phyloP scores from a whole-genome alignment of 2,329 filamentous ascomycete species.

The Neoarthrinium moseri region DNA sequence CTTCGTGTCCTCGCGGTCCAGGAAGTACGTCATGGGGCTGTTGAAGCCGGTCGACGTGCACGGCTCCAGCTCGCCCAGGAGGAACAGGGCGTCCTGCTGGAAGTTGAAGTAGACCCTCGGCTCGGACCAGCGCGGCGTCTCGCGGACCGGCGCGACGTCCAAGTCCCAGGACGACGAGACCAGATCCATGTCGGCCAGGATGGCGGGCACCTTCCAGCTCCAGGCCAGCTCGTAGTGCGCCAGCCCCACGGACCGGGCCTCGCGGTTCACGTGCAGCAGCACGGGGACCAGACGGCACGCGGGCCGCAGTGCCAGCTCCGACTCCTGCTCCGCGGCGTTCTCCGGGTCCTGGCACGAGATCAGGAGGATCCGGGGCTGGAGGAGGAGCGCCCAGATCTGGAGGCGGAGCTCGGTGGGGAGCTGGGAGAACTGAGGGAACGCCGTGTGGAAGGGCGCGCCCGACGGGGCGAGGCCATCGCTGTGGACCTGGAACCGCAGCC shows the following conservation, averaged over 20 bases:
- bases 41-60: conserved; percentile 45
- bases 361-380: conserved; percentile 44
- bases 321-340: conserved; percentile 8
- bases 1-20: conserved; percentile 38
- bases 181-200: conserved; percentile 24
- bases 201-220: conserved; percentile 43
- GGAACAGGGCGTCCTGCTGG: conserved; percentile 42
- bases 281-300: conserved; percentile 32
- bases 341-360: conserved; percentile 35
- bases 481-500: conserved; percentile 9
- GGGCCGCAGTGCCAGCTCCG: conserved; percentile 17
- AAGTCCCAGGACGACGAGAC: not conserved
- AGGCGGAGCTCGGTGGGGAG: conserved; percentile 48
- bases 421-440: conserved; percentile 32
- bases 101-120: conserved; percentile 49
- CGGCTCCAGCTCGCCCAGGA: conserved; percentile 47
- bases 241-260: conserved; percentile 40
- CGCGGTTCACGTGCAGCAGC: conserved; percentile 43
- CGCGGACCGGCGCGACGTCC: conserved; percentile 10
- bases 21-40: conserved; percentile 48
- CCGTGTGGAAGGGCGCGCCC: not conserved
- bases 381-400: conserved; percentile 43
- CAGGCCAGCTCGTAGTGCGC: conserved; percentile 45
- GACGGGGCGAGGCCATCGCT: conserved; percentile 13
- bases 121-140: conserved; percentile 31